phyloP scores from a whole-genome alignment of 1,139 yeast species.

The Wickerhamomyces sp. region DNA sequence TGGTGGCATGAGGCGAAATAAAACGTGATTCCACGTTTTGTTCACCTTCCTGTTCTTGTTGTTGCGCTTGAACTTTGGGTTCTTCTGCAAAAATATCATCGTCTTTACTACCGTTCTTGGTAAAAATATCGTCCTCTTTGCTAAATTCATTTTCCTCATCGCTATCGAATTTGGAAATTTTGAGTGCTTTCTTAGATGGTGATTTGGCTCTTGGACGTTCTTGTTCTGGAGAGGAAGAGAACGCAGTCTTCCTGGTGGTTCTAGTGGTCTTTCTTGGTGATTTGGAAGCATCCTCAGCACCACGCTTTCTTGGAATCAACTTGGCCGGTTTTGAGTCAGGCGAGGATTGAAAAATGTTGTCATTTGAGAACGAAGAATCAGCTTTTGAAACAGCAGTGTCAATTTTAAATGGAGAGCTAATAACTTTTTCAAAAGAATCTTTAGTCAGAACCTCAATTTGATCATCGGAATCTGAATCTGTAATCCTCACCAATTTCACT shows the following conservation, averaged over 20 bases:
- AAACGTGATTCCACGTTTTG: not conserved
- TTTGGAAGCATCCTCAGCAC: slow-evolving; percentile 8
- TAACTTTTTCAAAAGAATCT: slow-evolving; percentile 3
- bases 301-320: slow-evolving; percentile 21
- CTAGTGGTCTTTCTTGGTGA: slow-evolving; percentile 14
- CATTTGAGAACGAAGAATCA: slow-evolving; percentile 32
- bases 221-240: slow-evolving; percentile 21
- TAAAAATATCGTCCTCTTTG: not conserved
- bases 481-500: not conserved
- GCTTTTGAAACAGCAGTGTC: slow-evolving; percentile 5
- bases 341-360: slow-evolving; percentile 37
- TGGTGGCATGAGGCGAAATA: too few species aligned
- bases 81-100: not conserved
- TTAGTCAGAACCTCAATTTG: slow-evolving; percentile 4
- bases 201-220: slow-evolving; percentile 9
- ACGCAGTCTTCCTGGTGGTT: slow-evolving; percentile 19
- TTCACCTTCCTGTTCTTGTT: not conserved
- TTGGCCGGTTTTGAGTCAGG: slow-evolving; percentile 12
- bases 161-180: slow-evolving; percentile 21
- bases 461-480: slow-evolving; percentile 1
- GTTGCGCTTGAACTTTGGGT: not conserved
- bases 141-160: slow-evolving; percentile 5
- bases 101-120: not conserved
- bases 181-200: slow-evolving; percentile 18
- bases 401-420: slow-evolving; percentile 17